Conservation (phyloP, 1,139 yeast genomes). For the Zygoascus hellenicus region DNA sequence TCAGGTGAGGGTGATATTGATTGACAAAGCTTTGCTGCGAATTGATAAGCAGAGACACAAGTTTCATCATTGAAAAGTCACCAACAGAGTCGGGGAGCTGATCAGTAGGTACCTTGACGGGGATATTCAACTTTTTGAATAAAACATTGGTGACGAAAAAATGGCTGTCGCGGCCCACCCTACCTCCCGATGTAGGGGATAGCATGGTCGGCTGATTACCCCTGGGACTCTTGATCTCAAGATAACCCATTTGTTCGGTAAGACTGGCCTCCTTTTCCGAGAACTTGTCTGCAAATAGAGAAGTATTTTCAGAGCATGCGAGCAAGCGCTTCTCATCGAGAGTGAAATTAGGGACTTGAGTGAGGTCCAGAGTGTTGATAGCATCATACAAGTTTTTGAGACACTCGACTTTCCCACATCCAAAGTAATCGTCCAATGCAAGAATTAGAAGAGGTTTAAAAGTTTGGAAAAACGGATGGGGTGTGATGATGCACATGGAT, state of each 20-base stretch:
- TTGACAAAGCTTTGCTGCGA: conserved; percentile 9
- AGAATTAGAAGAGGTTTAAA: conserved; percentile 54
- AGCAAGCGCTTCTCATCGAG: conserved; percentile 31
- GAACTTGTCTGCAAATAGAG: conserved; percentile 31
- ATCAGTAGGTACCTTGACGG: conserved; percentile 33
- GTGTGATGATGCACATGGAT: conserved; percentile 50
- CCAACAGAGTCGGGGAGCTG: conserved; percentile 32
- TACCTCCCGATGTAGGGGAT: conserved; percentile 5
- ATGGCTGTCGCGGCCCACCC: conserved; percentile 30
- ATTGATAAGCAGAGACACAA: conserved; percentile 25
- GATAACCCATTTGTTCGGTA: conserved; percentile 18
- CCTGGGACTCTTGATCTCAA: conserved; percentile 25
- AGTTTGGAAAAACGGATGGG: conserved; percentile 47
- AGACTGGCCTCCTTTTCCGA: conserved; percentile 7
- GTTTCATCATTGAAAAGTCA: conserved; percentile 28
- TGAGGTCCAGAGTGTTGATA: conserved; percentile 35
- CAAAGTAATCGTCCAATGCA: conserved; percentile 44
- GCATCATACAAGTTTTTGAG: conserved; percentile 33
- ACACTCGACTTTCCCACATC: conserved; percentile 25
- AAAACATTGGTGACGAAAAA: conserved; percentile 30
- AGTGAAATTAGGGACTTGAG: conserved; percentile 29
- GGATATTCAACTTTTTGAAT: conserved; percentile 32
- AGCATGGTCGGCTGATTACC: neutral
- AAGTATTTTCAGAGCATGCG: conserved; percentile 27
- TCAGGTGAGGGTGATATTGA: conserved; percentile 34